A percentile compares a stretch with the other conserved stretches of the same genome.
phyloP scores from a whole-genome alignment of 352 stramenopile species.

The Albugo candida region DNA sequence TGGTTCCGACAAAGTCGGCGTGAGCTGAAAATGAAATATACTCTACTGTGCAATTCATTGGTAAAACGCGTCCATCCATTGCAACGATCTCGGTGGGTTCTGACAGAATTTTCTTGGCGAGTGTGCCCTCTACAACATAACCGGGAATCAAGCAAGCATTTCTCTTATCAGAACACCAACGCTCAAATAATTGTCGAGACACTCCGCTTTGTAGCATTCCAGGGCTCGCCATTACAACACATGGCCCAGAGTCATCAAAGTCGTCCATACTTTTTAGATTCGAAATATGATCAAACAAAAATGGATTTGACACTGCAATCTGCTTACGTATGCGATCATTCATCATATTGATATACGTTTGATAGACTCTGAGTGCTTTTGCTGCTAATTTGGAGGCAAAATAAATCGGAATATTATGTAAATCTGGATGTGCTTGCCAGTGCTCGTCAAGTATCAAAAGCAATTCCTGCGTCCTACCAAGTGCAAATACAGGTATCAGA shows the following conservation, averaged over 20 bases:
- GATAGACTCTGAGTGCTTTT: slow-evolving; percentile 94
- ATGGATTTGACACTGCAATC: slow-evolving; percentile 96
- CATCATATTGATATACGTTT: slow-evolving; percentile 99
- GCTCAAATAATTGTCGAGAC: slow-evolving; percentile 93
- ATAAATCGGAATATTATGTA: slow-evolving; percentile 97
- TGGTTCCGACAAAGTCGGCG: slow-evolving; percentile 94
- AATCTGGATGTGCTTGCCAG: slow-evolving; percentile 86
- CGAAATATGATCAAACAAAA: slow-evolving; percentile 93
- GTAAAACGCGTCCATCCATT: slow-evolving; percentile 84
- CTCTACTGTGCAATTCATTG: slow-evolving; percentile 89
- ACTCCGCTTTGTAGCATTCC: slow-evolving; percentile 98
- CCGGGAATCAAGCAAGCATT: slow-evolving; percentile 98
- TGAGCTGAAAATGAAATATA: slow-evolving; percentile 97
- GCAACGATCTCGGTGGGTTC: slow-evolving; percentile 91
- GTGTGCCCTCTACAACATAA: slow-evolving; percentile 96
- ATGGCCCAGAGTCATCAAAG: slow-evolving; percentile 95
- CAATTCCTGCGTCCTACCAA: slow-evolving; percentile 96
- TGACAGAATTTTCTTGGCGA: slow-evolving; percentile 94
- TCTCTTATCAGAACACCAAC: slow-evolving; percentile 93
- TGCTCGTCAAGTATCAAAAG: slow-evolving; percentile 99
- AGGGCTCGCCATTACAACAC: slow-evolving; percentile 96
- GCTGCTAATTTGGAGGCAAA: slow-evolving; percentile 94
- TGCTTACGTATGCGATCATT: slow-evolving; percentile 93
- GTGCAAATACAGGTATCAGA: slow-evolving; percentile 96
- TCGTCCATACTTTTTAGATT: slow-evolving; percentile 94